Base-by-base conservation (phyloP, 148 eudicot genomes). In the Mesembryanthemum crystallinum region DNA sequence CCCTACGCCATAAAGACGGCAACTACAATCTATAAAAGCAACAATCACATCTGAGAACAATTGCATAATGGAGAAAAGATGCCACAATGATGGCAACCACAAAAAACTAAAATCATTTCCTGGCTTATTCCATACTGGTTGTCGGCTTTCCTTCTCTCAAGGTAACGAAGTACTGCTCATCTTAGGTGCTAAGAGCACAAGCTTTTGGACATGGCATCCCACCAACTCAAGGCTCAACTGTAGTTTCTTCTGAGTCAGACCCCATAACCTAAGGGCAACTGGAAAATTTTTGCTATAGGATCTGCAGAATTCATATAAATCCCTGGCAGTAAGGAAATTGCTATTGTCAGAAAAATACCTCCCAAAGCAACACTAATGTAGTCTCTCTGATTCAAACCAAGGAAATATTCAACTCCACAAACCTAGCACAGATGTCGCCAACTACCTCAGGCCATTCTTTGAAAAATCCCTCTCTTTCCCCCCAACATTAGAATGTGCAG, bases 271-370 rank as follows among this genome's bases (percentile, higher is more conserved):
- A 81, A 81, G 74, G 84, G 73, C 74, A 77, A 81, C 71, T 68
- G 80, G 80, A 67, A 76, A 77, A 59, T 42, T 63, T 60, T 67
- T 77, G 84, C 84, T 77, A 81, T 61, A 81, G 76, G 77, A 81
- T 77, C 78, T 77, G 84, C 80, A 77, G 76, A 73, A 81, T 67
- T 72, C 74, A 73, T 61, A 81, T 77, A 62, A 67, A 77, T 25
- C 80, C 84, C 80, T 81, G 77, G 77, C 80, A 81, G 84, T 81
- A 77, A 77, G 74, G 80, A 81, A 81, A 81, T 81, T 73, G 74
- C 81, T 81, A 69, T 73, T 72, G 84, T 81, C 80, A 81, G 80
- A 81, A 77, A 59, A 67, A 73, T 73, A 73, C 80, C 84, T 81
- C 80, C 80, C 74, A 77, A 52, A 77, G 80, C 74, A 81, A 61